These are phyloP conservation scores for Linum trigynum DNA, from an alignment of 345 rosid genomes.

Conservation along the genomic window DNA sequence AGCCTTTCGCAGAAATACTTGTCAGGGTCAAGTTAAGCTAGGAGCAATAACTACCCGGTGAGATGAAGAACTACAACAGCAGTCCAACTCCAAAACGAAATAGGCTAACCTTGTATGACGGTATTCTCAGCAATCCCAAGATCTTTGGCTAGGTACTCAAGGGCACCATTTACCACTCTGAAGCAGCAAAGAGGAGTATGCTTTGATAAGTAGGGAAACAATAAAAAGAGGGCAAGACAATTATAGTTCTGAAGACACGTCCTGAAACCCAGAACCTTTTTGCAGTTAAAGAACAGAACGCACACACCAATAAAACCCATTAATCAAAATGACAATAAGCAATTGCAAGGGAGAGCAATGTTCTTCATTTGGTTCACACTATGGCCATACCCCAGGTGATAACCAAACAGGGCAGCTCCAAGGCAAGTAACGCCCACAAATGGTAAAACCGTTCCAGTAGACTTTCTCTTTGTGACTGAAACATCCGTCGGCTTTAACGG, in stretches of 20 bases:
- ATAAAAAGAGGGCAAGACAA: background rate
- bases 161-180: constrained; percentile 96
- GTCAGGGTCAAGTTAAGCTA: background rate
- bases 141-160: constrained; percentile 90
- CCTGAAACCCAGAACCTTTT: background rate
- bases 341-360: background rate
- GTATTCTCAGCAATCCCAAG: constrained; percentile 84
- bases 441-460: constrained; percentile 75
- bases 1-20: background rate
- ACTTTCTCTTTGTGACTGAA: constrained; percentile 17
- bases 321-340: background rate
- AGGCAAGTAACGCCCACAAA: constrained; percentile 91
- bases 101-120: constrained; percentile 70
- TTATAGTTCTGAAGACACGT: background rate
- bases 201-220: background rate
- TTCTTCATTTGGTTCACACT: background rate
- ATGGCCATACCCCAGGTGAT: constrained; percentile 76
- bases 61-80: background rate
- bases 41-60: background rate
- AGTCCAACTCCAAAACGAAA: background rate
- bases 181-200: constrained; percentile 1
- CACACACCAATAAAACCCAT: background rate
- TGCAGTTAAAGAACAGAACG: background rate
- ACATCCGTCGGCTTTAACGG: constrained; percentile 23
- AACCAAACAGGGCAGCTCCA: constrained; percentile 92